A percentile compares a stretch with the other conserved stretches of the same genome.
phyloP scores from a whole-genome alignment of 768 basidiomycete species.

The Cytidiella melzeri region DNA sequence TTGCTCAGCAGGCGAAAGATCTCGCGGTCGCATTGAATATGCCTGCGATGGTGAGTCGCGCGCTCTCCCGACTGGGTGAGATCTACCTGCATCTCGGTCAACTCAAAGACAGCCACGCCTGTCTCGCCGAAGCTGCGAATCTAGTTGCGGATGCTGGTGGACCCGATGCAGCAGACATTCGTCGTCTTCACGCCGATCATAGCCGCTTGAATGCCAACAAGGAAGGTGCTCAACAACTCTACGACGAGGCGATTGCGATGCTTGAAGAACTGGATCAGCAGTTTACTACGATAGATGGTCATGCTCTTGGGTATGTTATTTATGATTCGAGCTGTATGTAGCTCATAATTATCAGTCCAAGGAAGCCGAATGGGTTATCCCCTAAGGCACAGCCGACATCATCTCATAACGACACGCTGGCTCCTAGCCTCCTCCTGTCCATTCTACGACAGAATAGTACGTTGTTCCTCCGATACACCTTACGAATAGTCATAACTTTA shows the following conservation, averaged over 20 bases:
- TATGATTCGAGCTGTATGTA: not conserved
- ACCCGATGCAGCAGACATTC: constrained; percentile 53
- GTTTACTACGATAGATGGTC: constrained; percentile 47
- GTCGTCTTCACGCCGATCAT: constrained; percentile 51
- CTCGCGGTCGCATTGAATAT: constrained; percentile 66
- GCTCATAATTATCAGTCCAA: not conserved
- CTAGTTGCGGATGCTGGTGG: constrained; percentile 42
- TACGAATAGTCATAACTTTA: constrained; percentile 6
- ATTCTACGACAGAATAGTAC: constrained; percentile 65
- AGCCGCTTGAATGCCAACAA: constrained; percentile 34
- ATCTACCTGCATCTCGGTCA: constrained; percentile 60
- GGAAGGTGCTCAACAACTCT: constrained; percentile 46
- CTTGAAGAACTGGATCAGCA: constrained; percentile 55
- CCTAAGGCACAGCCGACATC: constrained; percentile 16
- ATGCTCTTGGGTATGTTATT: constrained; percentile 36
- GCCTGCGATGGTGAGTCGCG: constrained; percentile 57
- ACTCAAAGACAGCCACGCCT: constrained; percentile 49
- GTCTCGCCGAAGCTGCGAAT: constrained; percentile 44
- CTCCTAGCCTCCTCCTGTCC: constrained; percentile 53
- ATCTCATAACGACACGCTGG: constrained; percentile 39
- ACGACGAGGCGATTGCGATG: constrained; percentile 49
- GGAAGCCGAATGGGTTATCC: constrained; percentile 16
- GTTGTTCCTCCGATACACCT: constrained; percentile 20
- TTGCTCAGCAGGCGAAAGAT: constrained; percentile 69
- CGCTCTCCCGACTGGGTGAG: constrained; percentile 62